Evolutionary conservation across 352 stramenopile genomes (phyloP).

Genomic region (Pythium folliculosum): DNA sequence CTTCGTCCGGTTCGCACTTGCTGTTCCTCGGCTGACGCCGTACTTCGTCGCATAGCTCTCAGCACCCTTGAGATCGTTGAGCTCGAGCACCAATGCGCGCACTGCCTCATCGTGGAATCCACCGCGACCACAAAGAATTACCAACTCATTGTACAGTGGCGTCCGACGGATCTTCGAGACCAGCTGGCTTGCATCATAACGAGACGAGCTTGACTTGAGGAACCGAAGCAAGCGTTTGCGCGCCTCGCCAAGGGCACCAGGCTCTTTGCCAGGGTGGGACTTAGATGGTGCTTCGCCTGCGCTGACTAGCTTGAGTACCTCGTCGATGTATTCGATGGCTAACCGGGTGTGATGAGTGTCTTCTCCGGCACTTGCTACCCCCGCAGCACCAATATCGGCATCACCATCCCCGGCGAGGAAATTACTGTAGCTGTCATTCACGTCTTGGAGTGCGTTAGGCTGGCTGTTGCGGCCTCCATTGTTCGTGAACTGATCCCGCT

Average conservation of each 20-base stretch:
- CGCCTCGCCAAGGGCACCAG: slow-evolving; percentile 66
- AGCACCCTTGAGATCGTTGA: slow-evolving; percentile 79
- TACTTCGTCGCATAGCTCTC: slow-evolving; percentile 88
- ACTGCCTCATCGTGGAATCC: slow-evolving; percentile 81
- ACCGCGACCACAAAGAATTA: slow-evolving; percentile 83
- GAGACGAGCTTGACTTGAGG: slow-evolving; percentile 71
- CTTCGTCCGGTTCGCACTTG: slow-evolving; percentile 43
- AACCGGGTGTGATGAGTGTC: slow-evolving; percentile 83
- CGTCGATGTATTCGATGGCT: slow-evolving; percentile 85
- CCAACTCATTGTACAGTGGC: slow-evolving; percentile 81
- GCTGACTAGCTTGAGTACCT: slow-evolving; percentile 75
- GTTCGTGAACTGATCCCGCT: slow-evolving; percentile 32
- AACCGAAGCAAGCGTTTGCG: slow-evolving; percentile 84
- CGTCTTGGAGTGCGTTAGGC: slow-evolving; percentile 24
- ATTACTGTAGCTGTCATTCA: slow-evolving; percentile 85
- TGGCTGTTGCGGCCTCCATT: slow-evolving; percentile 19
- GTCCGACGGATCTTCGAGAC: slow-evolving; percentile 79
- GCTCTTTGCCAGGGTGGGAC: slow-evolving; percentile 77
- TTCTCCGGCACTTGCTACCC: slow-evolving; percentile 32
- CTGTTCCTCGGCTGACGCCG: slow-evolving; percentile 34
- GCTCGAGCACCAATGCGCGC: slow-evolving; percentile 68
- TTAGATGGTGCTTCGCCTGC: slow-evolving; percentile 78
- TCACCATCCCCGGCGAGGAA: slow-evolving; percentile 74
- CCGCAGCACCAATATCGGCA: slow-evolving; percentile 33
- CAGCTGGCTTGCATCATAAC: slow-evolving; percentile 73